Evolutionary conservation across 2,329 filamentous ascomycete species (phyloP), one percentile per base, ranked within the genome.

Genomic region (Pleomassaria siparia): DNA sequence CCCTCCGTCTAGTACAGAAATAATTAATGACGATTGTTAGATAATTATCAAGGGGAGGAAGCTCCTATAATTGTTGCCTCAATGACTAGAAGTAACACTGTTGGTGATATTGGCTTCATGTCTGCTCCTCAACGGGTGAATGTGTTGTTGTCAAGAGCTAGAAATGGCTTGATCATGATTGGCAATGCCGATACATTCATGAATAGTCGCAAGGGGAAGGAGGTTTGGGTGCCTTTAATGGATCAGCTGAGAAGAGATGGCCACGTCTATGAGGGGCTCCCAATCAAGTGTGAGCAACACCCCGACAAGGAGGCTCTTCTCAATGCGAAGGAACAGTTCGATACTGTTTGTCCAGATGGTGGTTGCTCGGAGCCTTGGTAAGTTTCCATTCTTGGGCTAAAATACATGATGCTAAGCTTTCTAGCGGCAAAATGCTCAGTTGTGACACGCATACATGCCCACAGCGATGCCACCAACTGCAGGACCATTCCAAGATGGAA

Each of bases 41-140:
- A 91, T 51, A 91, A 91, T 51, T 91, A 87, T 47, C 88, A 91
- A 63, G 87, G 88, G 1, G 87, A 91, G 59, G 87, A 91, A 54
- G 84, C 81, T 29, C 82, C 90, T 1, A 85, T 91, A 13, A 83
- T 90, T 0, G 79, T 91, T 7, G 80, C 74, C 0, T 86, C 84
- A 0, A 65, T 91, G 10, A 88, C 85, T 0, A 73, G 88, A 4
- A 87, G 86, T 62, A 91, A 91, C 52, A 47, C 58, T 0, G 59
- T 61, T 0, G 79, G 81, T 0, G 83, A 89, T 1, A 87, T 90
- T 24, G 87, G 88, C 0, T 91, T 91, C 62, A 83, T 91, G 75
- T 62, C 72, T 0, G 75, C 84, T 0, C 81, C 81, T 0, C 80
- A 91, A 54, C 76, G 88, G 1, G 63, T 90, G 0, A 89, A 89